phyloP scores from a whole-genome alignment of 352 stramenopile species.

The Globisporangium abappressorium region DNA sequence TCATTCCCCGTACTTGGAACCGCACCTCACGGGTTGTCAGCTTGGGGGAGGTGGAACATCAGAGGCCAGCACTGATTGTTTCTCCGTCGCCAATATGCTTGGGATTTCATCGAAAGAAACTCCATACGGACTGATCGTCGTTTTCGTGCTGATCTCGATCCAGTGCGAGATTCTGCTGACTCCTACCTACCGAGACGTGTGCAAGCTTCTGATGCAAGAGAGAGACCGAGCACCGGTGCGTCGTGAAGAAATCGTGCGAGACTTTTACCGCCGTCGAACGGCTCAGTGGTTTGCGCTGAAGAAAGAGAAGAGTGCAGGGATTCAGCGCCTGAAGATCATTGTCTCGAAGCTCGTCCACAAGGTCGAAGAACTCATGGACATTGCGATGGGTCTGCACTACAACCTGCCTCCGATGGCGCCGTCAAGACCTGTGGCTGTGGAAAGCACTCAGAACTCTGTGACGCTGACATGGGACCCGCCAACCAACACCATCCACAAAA shows the following conservation, averaged over 20 bases:
- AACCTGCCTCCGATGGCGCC: conserved; percentile 82
- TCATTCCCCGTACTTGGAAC: conserved; percentile 57
- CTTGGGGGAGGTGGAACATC: conserved; percentile 28
- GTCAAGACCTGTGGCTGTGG: conserved; percentile 45
- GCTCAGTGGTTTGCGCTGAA: conserved; percentile 78
- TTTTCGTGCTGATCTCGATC: conserved; percentile 84
- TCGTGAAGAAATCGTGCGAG: conserved; percentile 59
- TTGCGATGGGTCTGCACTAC: conserved; percentile 79
- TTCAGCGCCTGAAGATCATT: conserved; percentile 84
- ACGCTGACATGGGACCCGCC: conserved; percentile 74
- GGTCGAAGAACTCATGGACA: conserved; percentile 88
- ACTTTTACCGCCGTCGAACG: conserved; percentile 65
- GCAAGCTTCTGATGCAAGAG: conserved; percentile 45
- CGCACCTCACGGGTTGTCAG: conserved; percentile 47
- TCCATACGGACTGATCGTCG: conserved; percentile 65
- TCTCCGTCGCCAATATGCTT: conserved; percentile 68
- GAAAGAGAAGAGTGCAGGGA: conserved; percentile 77
- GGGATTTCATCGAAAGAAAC: conserved; percentile 52
- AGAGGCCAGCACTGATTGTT: conserved; percentile 36
- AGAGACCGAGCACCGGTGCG: conserved; percentile 42
- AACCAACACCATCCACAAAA: conserved; percentile 63
- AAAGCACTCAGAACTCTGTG: conserved; percentile 70
- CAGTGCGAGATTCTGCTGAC: conserved; percentile 74
- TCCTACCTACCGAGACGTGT: conserved; percentile 58
- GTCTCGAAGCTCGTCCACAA: conserved; percentile 88